Evolutionary conservation across 1,284 basidiomycete genomes (phyloP), one percentile per base, ranked within the genome.

Genomic region (Apiotrichum sp.): DNA sequence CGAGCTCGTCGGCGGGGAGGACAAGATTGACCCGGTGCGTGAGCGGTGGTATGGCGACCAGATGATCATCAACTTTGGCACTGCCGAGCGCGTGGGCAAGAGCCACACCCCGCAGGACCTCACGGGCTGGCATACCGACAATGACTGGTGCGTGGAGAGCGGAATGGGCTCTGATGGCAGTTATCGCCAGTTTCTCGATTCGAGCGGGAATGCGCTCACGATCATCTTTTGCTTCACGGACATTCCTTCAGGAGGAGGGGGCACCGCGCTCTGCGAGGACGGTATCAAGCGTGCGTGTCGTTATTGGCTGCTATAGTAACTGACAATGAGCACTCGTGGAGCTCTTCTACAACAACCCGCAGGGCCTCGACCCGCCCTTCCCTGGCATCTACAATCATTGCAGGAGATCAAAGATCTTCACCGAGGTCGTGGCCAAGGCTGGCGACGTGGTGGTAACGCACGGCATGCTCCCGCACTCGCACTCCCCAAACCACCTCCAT

Each of bases 11-110:
- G 65, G 66, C 47, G 66, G 68, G 6, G 66, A 65, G 52, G 64
- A 68, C 40, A 61, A 58, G 52, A 55, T 70, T 35, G 63, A 68
- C 40, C 64, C 64, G 9, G 55, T 65, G 3, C 51, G 68, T 1
- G 66, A 70, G 55, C 52, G 65, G 8, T 63, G 63, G 48, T 65
- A 62, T 41, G 68, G 68, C 35, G 68, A 70, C 59, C 68, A 70
- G 53, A 60, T 68, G 43, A 70, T 70, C 45, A 53, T 61, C 63
- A 70, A 70, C 57, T 64, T 66, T 47, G 68, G 68, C 35, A 52
- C 9, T 0, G 59, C 64, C 36, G 60, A 62, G 43, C 49, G 32
- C 46, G 48, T 46, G 3, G 56, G 51, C 16, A 41, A 47, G 40
- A 51, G 41, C 7, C 56, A 57, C 14, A 38, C 33, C 1, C 42